Conservation (phyloP, 805 yeast genomes). For the Candida stauntonica region DNA sequence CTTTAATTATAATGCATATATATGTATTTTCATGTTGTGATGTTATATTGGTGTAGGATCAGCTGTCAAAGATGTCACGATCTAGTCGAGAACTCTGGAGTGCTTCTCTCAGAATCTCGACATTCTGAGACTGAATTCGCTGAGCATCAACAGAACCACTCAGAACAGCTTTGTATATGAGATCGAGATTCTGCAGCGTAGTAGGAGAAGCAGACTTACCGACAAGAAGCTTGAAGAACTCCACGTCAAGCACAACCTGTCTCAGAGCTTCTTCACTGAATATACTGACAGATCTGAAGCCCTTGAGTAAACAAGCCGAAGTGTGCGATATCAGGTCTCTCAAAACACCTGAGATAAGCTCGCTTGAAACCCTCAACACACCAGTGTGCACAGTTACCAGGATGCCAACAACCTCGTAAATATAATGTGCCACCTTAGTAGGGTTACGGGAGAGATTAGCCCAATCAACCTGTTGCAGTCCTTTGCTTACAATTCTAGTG, state of each 20-base stretch:
- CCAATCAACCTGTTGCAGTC: slow-evolving; percentile 42
- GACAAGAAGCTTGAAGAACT: slow-evolving; percentile 38
- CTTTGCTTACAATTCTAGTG: slow-evolving; percentile 38
- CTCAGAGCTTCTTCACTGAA: slow-evolving; percentile 44
- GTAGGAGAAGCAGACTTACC: slow-evolving; percentile 19
- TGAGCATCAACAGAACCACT: slow-evolving; percentile 12
- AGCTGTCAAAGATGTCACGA: slow-evolving; percentile 21
- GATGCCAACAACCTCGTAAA: slow-evolving; percentile 45
- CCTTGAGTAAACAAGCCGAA: slow-evolving; percentile 33
- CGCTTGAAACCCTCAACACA: slow-evolving; percentile 44
- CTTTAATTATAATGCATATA: no score
- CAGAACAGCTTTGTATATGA: slow-evolving; percentile 20
- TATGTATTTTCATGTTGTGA: no score
- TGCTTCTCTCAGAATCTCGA: slow-evolving; percentile 16
- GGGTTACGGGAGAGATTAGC: slow-evolving; percentile 30
- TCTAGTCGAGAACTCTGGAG: slow-evolving; percentile 21
- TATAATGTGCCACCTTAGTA: slow-evolving; percentile 40
- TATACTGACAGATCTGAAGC: slow-evolving; percentile 39
- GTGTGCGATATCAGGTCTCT: slow-evolving; percentile 40
- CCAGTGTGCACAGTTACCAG: slow-evolving; percentile 49
- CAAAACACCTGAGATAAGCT: slow-evolving; percentile 41
- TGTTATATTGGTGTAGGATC: no score
- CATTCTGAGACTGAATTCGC: slow-evolving; percentile 6
- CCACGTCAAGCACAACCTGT: slow-evolving; percentile 51
- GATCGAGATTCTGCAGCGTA: slow-evolving; percentile 17